These are phyloP conservation scores for Lipomyces kockii DNA, from an alignment of 805 yeast genomes.

Conservation along the genomic window DNA sequence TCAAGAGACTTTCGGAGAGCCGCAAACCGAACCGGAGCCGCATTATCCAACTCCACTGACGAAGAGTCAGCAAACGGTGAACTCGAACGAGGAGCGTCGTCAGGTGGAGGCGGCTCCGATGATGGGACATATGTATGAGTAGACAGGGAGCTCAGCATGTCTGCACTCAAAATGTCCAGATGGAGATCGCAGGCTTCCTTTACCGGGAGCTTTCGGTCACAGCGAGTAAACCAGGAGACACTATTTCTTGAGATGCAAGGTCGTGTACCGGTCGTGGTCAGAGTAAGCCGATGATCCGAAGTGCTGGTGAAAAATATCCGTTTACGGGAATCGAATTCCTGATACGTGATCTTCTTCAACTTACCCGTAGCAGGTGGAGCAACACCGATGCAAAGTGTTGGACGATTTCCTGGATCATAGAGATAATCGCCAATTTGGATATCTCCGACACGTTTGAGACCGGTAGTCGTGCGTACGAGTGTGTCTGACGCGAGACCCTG, in stretches of 20 bases:
- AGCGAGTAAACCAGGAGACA: not conserved
- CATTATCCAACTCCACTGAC: too few species aligned
- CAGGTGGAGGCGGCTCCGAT: too few species aligned
- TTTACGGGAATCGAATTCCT: not conserved
- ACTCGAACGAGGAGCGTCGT: too few species aligned
- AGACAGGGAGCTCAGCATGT: too few species aligned
- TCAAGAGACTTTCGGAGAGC: too few species aligned
- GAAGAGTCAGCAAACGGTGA: too few species aligned
- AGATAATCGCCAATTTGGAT: not conserved
- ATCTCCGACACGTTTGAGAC: constrained; percentile 1
- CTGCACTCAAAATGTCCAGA: not conserved
- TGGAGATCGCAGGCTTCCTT: constrained; percentile 3
- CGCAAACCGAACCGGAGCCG: too few species aligned
- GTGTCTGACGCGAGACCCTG: not conserved
- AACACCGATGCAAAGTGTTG: not conserved
- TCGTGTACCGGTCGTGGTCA: not conserved
- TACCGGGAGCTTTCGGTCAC: not conserved
- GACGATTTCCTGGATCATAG: not conserved
- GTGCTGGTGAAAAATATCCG: not conserved
- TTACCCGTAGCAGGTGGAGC: not conserved
- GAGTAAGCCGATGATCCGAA: not conserved
- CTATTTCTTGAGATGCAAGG: not conserved
- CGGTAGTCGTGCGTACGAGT: not conserved
- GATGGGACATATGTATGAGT: too few species aligned
- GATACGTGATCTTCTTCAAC: not conserved